phyloP scores from a whole-genome alignment of 495 filamentous ascomycete genomes.

The Ramalina peruviana region DNA sequence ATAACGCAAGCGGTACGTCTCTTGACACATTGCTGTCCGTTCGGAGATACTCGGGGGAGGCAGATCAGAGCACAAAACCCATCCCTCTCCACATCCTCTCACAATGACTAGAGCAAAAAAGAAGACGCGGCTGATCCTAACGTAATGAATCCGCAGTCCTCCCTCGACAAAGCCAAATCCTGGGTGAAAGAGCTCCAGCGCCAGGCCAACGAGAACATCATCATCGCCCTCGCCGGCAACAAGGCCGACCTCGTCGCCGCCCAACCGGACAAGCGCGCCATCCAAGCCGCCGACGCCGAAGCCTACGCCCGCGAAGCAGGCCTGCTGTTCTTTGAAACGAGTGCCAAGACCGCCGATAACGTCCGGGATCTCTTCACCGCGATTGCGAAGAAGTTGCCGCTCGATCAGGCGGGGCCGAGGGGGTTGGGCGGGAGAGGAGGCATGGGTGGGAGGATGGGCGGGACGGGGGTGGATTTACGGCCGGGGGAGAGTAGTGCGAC shows the following conservation, averaged over 20 bases:
- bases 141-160: slow-evolving; percentile 42
- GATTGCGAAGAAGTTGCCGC: slow-evolving; percentile 90
- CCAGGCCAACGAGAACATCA: slow-evolving; percentile 98
- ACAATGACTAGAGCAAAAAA: neutral
- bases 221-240: slow-evolving; percentile 95
- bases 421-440: slow-evolving; percentile 61
- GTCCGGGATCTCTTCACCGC: slow-evolving; percentile 94
- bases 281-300: slow-evolving; percentile 76
- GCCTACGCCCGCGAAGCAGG: slow-evolving; percentile 88
- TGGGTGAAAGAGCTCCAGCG: slow-evolving; percentile 99
- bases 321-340: slow-evolving; percentile 93
- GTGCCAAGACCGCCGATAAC: slow-evolving; percentile 91
- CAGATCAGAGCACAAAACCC: neutral
- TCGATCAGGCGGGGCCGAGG: slow-evolving; percentile 84
- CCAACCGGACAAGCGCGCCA: slow-evolving; percentile 84
- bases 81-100: neutral
- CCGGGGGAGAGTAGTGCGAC: slow-evolving; percentile 59
- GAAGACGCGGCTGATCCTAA: neutral
- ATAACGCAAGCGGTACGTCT: slow-evolving; percentile 88
- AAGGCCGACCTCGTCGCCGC: slow-evolving; percentile 89
- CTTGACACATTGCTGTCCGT: neutral
- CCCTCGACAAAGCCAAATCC: slow-evolving; percentile 93
- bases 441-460: slow-evolving; percentile 56
- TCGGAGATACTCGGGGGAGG: too few species aligned
- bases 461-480: slow-evolving; percentile 68